Percentiles rank a stretch among this genome's conserved stretches.
phyloP scores from a whole-genome alignment of 2,329 filamentous ascomycete species.

The Pseudocercospora musae region DNA sequence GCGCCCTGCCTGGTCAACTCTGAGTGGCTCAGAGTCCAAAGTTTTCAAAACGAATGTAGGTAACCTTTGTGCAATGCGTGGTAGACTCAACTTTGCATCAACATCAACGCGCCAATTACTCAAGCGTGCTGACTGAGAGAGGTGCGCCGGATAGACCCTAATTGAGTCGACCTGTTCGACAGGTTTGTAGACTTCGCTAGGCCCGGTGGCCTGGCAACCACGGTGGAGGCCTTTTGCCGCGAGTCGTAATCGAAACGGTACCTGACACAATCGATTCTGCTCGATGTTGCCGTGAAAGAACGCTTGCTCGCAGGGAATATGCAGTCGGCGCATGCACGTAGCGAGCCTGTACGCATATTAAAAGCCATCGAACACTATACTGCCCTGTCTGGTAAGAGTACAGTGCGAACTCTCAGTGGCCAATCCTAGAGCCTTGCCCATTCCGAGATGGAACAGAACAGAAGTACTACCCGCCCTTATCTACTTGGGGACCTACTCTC shows the following conservation, averaged over 20 bases:
- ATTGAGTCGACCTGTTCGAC: background rate
- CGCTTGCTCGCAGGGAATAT: background rate
- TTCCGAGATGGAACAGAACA: background rate
- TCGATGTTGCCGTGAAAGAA: background rate
- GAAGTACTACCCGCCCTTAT: background rate
- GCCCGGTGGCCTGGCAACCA: background rate
- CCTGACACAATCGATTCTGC: background rate
- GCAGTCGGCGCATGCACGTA: background rate
- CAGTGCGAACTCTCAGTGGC: background rate
- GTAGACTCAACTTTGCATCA: background rate
- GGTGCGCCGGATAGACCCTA: background rate
- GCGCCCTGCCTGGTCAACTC: background rate
- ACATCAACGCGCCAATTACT: background rate
- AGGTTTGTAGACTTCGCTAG: background rate
- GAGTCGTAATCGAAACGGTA: background rate
- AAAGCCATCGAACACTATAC: background rate
- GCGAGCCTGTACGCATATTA: background rate
- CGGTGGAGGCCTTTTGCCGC: background rate
- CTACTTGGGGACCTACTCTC: background rate
- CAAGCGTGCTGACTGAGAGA: background rate
- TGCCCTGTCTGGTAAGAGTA: background rate
- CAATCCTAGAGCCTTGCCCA: background rate
- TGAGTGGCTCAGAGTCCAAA: too few relatives aligned
- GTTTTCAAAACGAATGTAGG: too few relatives aligned
- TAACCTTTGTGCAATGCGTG: too few relatives aligned